Conservation (phyloP, 2,329 filamentous ascomycete genomes). For the Monosporascus sp. region DNA sequence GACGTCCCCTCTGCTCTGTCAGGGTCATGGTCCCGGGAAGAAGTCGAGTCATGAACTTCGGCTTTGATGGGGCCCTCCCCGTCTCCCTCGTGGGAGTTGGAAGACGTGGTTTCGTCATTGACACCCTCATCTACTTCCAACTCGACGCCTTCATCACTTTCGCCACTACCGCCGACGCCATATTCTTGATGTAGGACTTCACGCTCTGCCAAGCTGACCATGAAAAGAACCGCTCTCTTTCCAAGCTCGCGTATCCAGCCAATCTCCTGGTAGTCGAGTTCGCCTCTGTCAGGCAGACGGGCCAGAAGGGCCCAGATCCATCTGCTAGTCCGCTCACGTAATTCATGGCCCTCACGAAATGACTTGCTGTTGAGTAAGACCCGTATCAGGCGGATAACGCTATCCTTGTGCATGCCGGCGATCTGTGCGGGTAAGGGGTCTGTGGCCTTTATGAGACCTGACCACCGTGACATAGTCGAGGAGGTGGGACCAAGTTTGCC, state of each 20-base stretch:
- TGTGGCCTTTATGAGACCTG: conserved; percentile 41
- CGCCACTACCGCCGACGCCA: conserved; percentile 28
- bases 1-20: neutral
- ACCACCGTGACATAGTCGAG: conserved; percentile 47
- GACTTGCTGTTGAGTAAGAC: conserved; percentile 62
- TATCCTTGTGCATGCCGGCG: conserved; percentile 60
- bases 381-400: conserved; percentile 60
- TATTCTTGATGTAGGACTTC: conserved; percentile 39
- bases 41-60: conserved; percentile 30
- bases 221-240: conserved; percentile 63
- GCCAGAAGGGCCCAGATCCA: conserved; percentile 86
- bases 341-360: conserved; percentile 51
- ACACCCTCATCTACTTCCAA: conserved; percentile 40
- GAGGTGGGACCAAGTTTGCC: conserved; percentile 47
- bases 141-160: conserved; percentile 29
- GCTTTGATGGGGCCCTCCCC: conserved; percentile 18
- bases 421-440: conserved; percentile 56
- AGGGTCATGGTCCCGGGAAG: conserved; percentile 14
- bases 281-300: conserved; percentile 66
- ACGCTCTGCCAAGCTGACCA: conserved; percentile 49
- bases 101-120: conserved; percentile 34
- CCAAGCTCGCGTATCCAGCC: conserved; percentile 73
- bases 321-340: conserved; percentile 63
- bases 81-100: conserved; percentile 23
- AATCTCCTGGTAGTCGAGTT: conserved; percentile 70